A percentile compares a stretch with the other conserved stretches of the same genome.
Conservation (phyloP, 2,329 filamentous ascomycete genomes). For the Alternaria sp. region DNA sequence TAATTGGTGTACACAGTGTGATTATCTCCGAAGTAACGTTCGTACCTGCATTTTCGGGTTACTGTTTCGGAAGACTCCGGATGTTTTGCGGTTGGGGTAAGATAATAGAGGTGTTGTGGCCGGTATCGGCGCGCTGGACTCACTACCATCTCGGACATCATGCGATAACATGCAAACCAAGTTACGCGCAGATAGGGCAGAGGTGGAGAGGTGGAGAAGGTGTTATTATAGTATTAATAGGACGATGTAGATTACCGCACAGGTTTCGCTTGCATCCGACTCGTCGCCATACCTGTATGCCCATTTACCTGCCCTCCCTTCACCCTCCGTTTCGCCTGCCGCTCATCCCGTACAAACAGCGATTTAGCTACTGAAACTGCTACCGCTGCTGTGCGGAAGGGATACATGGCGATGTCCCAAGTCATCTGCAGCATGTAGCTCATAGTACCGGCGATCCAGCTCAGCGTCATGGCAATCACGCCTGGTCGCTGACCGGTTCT, state of each 20-base stretch:
- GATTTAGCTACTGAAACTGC: slow-evolving; percentile 21
- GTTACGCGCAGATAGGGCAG: neutral
- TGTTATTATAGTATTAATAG: slow-evolving; percentile 1
- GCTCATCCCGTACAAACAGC: slow-evolving; percentile 30
- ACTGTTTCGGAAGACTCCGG: slow-evolving; percentile 20
- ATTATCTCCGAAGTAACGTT: neutral
- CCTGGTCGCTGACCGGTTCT: slow-evolving; percentile 46
- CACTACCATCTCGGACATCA: neutral
- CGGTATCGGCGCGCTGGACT: neutral
- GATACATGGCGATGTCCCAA: slow-evolving; percentile 41
- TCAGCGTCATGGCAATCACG: slow-evolving; percentile 33
- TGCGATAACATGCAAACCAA: neutral
- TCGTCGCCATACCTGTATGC: slow-evolving; percentile 28
- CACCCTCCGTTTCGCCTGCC: slow-evolving; percentile 27
- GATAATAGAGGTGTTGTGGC: neutral
- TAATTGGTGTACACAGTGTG: neutral
- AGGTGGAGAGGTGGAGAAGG: neutral
- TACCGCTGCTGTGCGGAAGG: slow-evolving; percentile 30
- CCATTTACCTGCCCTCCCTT: slow-evolving; percentile 31
- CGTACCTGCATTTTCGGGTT: slow-evolving; percentile 16
- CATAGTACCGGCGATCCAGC: slow-evolving; percentile 33
- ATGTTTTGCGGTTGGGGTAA: neutral
- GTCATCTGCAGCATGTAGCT: slow-evolving; percentile 28
- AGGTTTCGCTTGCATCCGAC: slow-evolving; percentile 39
- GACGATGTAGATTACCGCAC: slow-evolving; percentile 17